Evolutionary conservation across 495 filamentous ascomycete species (phyloP), one percentile per base, ranked within the genome.

Genomic region (Neurospora tetrasperma): DNA sequence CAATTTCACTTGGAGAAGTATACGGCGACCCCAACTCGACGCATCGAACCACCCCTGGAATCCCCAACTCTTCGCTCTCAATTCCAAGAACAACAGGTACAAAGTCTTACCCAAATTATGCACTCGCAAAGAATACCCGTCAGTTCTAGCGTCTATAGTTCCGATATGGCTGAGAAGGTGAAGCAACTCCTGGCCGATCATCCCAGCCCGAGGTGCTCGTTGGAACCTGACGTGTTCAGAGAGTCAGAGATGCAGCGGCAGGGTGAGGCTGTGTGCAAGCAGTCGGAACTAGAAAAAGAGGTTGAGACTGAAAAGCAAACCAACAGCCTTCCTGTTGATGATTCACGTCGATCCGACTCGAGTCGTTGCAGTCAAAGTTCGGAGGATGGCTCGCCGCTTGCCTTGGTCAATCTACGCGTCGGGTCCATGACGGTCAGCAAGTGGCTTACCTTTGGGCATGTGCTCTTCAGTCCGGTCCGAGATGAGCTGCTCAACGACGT

Each of bases 401-500:
- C 92, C 0, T 89, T 91, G 71, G 92, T 92, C 62, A 96, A 96
- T 81, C 89, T 98, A 70, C 87, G 94, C 14, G 93, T 94, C 5
- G 93, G 91, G 48, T 87, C 85, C 35, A 88, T 89, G 86, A 89
- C 86, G 23, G 86, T 89, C 27, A 86, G 84, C 78, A 88, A 88
- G 73, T 98, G 95, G 94, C 87, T 99, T 31, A 95, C 94, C 9
- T 98, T 97, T 81, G 96, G 96, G 16, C 90, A 94, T 71, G 94
- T 98, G 0, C 88, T 99, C 10, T 97, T 99, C 82, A 96, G 93
- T 76, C 96, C 96, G 5, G 93, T 94, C 20, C 91, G 96, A 72
- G 90, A 92, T 35, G 91, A 93, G 71, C 87, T 97, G 43, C 80
- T 87, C 42, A 78, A 86, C 20, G 83, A 78, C 5, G 77, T 73